Base-by-base conservation (phyloP, 768 basidiomycete genomes). In the Inosperma sp. region DNA sequence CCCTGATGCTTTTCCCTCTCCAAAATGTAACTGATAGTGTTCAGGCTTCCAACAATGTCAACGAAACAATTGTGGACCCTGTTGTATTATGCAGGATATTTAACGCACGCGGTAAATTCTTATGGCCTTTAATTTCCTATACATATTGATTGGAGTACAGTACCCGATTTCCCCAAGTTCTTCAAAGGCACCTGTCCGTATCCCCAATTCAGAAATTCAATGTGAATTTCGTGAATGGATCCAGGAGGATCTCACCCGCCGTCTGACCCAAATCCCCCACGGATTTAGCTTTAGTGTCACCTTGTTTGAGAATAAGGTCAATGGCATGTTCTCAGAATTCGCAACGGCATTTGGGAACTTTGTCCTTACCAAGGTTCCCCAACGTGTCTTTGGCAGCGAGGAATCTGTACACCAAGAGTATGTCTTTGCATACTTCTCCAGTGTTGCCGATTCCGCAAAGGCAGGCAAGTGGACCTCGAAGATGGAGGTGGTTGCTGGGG, bases 201-300 rank as follows among this genome's bases (percentile, higher is more conserved):
- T 45, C 10, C 44, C 44, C 10, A 45, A 45, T 45, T 21, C 21
- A 29, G 44, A 45, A 19, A 45, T 45, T 33, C 7, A 14, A 14
- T 45, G 13, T 14, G 13, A 21, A 31, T 45, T 45, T 45, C 43
- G 30, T 45, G 13, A 16, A 30, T 46, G 44, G 44, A 46, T 46
- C 8, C 21, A n/a, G 30, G 1, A 1, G 19, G 44, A 33, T 13
- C 10, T 42, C 14, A 26, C 23, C 7, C 22, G 14, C n/a, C 10
- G 25, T 42, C 23, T 44, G 42, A n/a, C n/a, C 44, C 9, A 31
- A 13, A 19, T 25, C n/a, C n/a, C n/a, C n/a, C n/a, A n/a, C 14
- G 42, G 27, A 2, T 33, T 21, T 31, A 22, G 43, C 33, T 12
- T 31, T 45, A 33, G 43, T 22, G n/a, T 45, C 30, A 21, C 19